These are phyloP conservation scores for Rubroboletus satanas DNA, from an alignment of 768 basidiomycete genomes.

Conservation along the genomic window DNA sequence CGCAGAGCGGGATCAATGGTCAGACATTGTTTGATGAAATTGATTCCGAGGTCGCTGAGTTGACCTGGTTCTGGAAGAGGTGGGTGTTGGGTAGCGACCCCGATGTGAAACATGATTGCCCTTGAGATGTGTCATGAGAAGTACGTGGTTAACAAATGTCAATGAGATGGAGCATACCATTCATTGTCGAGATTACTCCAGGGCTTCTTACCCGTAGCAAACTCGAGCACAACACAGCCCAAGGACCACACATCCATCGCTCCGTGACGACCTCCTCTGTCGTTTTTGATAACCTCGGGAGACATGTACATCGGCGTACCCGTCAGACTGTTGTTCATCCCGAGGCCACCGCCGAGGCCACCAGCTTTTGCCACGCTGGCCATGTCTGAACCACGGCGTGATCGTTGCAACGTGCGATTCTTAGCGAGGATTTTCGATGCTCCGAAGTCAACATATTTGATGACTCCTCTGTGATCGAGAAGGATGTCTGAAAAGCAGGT, in stretches of 20 bases:
- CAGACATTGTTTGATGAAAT: constrained; percentile 90
- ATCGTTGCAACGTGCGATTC: constrained; percentile 74
- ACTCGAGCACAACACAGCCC: constrained; percentile 96
- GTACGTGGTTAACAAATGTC: not conserved
- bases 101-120: constrained; percentile 99
- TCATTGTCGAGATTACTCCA: constrained; percentile 99
- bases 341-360: constrained; percentile 37
- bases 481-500: constrained; percentile 71
- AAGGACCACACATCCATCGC: constrained; percentile 99
- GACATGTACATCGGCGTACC: constrained; percentile 99
- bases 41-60: constrained; percentile 83
- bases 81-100: constrained; percentile 93
- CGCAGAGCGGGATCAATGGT: constrained; percentile 81
- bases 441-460: constrained; percentile 97
- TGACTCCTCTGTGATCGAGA: constrained; percentile 82
- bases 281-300: constrained; percentile 96
- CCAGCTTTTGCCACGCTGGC: constrained; percentile 31
- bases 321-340: constrained; percentile 81
- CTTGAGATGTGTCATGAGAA: constrained; percentile 37
- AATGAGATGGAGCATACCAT: constrained; percentile 55
- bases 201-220: constrained; percentile 93
- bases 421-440: constrained; percentile 95
- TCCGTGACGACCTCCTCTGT: constrained; percentile 80
- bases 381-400: constrained; percentile 55
- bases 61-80: constrained; percentile 90